Percentiles rank a stretch among this genome's conserved stretches.
phyloP scores from a whole-genome alignment of 768 basidiomycete species.

The Leucosporidium yakuticum region DNA sequence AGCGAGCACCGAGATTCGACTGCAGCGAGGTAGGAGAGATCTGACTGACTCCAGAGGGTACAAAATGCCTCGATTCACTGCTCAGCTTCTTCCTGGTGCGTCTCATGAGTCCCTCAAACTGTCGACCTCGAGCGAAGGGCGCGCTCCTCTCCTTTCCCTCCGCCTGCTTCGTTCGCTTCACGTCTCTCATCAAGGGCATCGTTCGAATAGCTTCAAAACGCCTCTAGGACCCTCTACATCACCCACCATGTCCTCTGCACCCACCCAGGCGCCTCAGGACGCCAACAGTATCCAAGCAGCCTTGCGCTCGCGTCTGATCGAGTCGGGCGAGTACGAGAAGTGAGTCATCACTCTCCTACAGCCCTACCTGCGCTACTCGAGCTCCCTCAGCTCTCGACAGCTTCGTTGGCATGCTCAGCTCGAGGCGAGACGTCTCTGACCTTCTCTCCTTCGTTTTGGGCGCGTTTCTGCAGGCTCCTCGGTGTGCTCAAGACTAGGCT shows the following conservation, averaged over 20 bases:
- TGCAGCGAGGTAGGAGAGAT: no score
- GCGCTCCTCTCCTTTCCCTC: background rate
- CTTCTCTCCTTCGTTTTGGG: background rate
- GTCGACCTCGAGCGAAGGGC: background rate
- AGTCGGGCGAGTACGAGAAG: constrained; percentile 28
- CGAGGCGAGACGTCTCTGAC: background rate
- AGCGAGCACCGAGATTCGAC: no score
- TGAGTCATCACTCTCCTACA: background rate
- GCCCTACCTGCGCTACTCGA: background rate
- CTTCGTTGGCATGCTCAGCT: no score
- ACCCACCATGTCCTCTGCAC: background rate
- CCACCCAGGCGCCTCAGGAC: background rate
- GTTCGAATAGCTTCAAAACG: background rate
- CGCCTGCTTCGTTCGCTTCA: background rate
- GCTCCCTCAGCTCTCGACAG: no score
- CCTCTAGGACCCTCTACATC: background rate
- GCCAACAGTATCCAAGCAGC: constrained; percentile 8
- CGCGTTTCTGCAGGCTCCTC: constrained; percentile 10
- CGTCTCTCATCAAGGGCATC: background rate
- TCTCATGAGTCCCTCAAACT: no score
- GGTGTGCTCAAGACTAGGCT: constrained; percentile 89
- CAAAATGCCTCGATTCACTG: no score
- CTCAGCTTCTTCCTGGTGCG: no score
- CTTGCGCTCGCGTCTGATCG: constrained; percentile 15
- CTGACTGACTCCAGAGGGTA: no score